Evolutionary conservation across 1,139 yeast species (phyloP).

Genomic region (Kodamaea sp.): DNA sequence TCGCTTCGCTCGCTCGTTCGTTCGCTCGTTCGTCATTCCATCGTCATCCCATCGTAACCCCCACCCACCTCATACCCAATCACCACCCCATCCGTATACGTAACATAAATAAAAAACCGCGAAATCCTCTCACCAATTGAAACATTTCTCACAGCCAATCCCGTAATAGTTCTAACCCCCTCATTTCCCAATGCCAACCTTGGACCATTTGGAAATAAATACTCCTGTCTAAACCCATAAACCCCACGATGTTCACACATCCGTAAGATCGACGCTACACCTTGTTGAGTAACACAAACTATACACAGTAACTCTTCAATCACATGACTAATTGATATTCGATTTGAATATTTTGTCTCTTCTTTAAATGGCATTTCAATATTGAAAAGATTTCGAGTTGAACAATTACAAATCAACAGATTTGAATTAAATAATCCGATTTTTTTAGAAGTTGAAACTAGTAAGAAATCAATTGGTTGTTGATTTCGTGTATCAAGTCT

Average conservation of each 20-base stretch:
- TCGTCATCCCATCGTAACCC: constrained; percentile 1
- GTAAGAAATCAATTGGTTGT: constrained; percentile 21
- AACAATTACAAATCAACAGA: constrained; percentile 49
- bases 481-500: constrained; percentile 3
- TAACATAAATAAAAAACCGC: constrained; percentile 26
- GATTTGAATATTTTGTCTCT: constrained; percentile 41
- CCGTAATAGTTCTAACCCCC: constrained; percentile 33
- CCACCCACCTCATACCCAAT: constrained; percentile 20
- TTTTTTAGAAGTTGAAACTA: constrained; percentile 42
- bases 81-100: constrained; percentile 34
- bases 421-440: constrained; percentile 49
- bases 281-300: constrained; percentile 56
- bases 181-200: constrained; percentile 24
- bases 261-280: constrained; percentile 55
- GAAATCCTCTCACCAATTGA: constrained; percentile 16
- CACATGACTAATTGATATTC: constrained; percentile 49
- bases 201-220: constrained; percentile 44
- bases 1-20: too few species aligned
- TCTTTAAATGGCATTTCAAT: constrained; percentile 31
- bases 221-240: constrained; percentile 60
- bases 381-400: constrained; percentile 45
- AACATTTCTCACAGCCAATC: constrained; percentile 26
- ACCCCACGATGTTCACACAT: constrained; percentile 56
- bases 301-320: constrained; percentile 55
- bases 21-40: background rate